Conservation (phyloP, 768 basidiomycete species). For the Gloeopeniophorella convolvens region DNA sequence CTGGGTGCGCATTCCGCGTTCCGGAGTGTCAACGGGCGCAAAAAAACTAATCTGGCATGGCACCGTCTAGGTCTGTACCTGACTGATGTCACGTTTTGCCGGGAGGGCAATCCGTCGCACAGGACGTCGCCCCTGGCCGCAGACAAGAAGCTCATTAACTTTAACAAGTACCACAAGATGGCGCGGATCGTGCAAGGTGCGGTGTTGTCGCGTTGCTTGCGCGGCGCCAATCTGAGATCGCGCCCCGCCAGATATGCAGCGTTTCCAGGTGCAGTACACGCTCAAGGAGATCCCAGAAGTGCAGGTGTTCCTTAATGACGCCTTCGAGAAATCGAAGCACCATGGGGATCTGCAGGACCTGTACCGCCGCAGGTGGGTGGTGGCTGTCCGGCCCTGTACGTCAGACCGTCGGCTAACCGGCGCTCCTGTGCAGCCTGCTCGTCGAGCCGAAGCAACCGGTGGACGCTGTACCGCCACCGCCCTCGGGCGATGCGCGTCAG, state of each 20-base stretch:
- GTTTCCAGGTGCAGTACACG: conserved; percentile 82
- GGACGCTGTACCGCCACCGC: conserved; percentile 60
- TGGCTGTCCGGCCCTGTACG: conserved; percentile 22
- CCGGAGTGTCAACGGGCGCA: background rate
- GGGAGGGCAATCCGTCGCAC: conserved; percentile 87
- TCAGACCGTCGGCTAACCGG: conserved; percentile 10
- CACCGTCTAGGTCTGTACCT: conserved; percentile 71
- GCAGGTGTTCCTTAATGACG: conserved; percentile 67
- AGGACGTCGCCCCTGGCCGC: conserved; percentile 72
- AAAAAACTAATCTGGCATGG: conserved; percentile 18
- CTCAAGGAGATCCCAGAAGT: conserved; percentile 87
- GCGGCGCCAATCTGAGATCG: background rate
- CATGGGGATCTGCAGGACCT: conserved; percentile 82
- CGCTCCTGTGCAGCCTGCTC: conserved; percentile 50
- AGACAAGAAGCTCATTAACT: conserved; percentile 82
- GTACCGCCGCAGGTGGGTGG: conserved; percentile 82
- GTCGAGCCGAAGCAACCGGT: conserved; percentile 80
- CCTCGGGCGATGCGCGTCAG: conserved; percentile 62
- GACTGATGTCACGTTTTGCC: conserved; percentile 91
- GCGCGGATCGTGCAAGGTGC: conserved; percentile 77
- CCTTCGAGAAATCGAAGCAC: conserved; percentile 68
- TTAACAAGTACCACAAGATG: conserved; percentile 93
- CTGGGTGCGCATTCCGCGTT: conserved; percentile 48
- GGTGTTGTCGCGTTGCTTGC: background rate
- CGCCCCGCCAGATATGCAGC: conserved; percentile 65